Evolutionary conservation across 2,329 filamentous ascomycete species (phyloP).

Genomic region (Aspergillus vadensis): DNA sequence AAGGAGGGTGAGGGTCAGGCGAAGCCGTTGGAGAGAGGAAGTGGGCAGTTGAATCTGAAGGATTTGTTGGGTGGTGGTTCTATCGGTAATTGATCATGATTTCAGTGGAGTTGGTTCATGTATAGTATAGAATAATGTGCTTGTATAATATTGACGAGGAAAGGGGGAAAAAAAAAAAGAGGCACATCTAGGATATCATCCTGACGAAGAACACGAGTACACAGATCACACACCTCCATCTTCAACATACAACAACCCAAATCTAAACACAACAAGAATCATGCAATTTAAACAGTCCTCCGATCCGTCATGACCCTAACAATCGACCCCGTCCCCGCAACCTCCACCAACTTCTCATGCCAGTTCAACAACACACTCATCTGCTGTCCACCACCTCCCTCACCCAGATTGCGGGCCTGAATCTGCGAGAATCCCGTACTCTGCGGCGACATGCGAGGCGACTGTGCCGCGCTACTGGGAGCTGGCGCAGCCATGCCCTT

Average conservation of each 20-base stretch:
- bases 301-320: conserved; percentile 95
- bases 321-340: conserved; percentile 89
- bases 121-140: conserved; percentile 10
- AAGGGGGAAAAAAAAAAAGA: conserved; percentile 17
- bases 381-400: conserved; percentile 73
- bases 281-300: conserved; percentile 68
- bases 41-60: conserved; percentile 83
- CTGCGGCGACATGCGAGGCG: conserved; percentile 64
- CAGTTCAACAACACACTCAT: conserved; percentile 98
- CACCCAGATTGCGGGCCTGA: conserved; percentile 57
- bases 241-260: not conserved
- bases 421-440: conserved; percentile 88
- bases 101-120: conserved; percentile 6
- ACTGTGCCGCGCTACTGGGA: conserved; percentile 52
- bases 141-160: conserved; percentile 19
- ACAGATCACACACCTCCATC: not conserved
- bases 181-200: conserved; percentile 5
- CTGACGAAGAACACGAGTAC: not conserved
- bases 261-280: not conserved
- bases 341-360: conserved; percentile 98
- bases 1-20: conserved; percentile 79
- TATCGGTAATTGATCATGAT: conserved; percentile 23
- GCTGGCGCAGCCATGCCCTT: conserved; percentile 75
- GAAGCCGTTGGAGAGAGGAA: conserved; percentile 78
- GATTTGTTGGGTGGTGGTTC: conserved; percentile 65